Evolutionary conservation across 1,139 yeast genomes (phyloP), one percentile per base, ranked within the genome.

Genomic region (Geotrichum reessii): DNA sequence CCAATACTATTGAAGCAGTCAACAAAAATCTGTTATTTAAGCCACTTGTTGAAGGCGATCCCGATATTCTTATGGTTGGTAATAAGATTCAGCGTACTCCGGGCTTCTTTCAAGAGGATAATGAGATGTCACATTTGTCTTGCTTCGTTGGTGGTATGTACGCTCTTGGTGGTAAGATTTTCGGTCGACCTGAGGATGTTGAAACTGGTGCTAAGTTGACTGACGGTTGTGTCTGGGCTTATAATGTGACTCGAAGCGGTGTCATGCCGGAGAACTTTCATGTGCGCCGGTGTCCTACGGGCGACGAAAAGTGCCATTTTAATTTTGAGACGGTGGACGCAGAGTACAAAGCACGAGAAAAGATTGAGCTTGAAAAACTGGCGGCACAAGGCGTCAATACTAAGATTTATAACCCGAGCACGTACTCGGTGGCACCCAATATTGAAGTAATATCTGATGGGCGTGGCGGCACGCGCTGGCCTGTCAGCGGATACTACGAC

Each of bases 131-230:
- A 64, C 88, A 85, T 66, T 76, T 85, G 63, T 81, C 87, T 11
- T 87, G 95, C 68, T 85, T 85, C 68, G 78, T 86, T 55, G 92
- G 91, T 47, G 89, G 92, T 1, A 82, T 86, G 74, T 79, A 85
- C 65, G 86, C 88, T 0, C 70, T 87, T 44, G 90, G 90, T 2
- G 83, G 88, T 5, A 83, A 77, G 68, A 63, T 88, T 70, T 66
- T 80, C 67, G 66, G 76, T 74, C 55, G 75, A 63, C 71, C 79
- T 55, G 68, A 82, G 67, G 87, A 85, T 65, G 74, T 85, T 66
- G 74, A 76, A 50, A 71, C 81, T 50, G 95, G 86, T 2, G 81
- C 77, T 58, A 81, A 81, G 54, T 70, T 88, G 59, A 83, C 93
- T 0, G 76, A 83, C 62, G 85, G 92, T 6, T 88, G 95, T 70